These are phyloP conservation scores for Linderniella brevidens DNA, from an alignment of 257 asterid genomes.

Conservation along the genomic window DNA sequence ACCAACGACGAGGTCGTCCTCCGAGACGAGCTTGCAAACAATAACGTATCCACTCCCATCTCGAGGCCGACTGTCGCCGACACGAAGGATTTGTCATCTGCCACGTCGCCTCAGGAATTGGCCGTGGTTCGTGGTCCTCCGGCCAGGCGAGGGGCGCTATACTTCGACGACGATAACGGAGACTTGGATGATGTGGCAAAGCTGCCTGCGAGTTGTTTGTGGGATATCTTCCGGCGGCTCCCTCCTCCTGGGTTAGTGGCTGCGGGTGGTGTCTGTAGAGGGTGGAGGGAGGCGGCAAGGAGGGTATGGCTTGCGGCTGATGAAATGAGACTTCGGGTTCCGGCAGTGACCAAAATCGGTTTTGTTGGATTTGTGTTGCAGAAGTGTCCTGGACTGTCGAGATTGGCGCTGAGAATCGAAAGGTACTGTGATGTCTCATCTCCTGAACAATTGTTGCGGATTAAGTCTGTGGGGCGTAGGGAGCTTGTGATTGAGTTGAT, in stretches of 20 bases:
- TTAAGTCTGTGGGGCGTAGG: constrained; percentile 8
- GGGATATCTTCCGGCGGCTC: constrained; percentile 37
- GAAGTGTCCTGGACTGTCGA: constrained; percentile 54
- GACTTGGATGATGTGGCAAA: constrained; percentile 36
- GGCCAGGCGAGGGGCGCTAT: constrained; percentile 50
- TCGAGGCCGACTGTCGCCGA: constrained; percentile 17
- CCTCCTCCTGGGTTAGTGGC: too few relatives aligned
- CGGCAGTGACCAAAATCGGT: constrained; percentile 62
- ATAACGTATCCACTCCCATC: constrained; percentile 13
- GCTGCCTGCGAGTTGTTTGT: constrained; percentile 43
- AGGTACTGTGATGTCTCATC: too few relatives aligned
- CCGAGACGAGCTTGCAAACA: too few relatives aligned
- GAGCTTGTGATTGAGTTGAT: constrained; percentile 1
- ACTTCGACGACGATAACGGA: constrained; percentile 40
- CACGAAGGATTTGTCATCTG: constrained; percentile 12
- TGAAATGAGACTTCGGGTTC: constrained; percentile 34
- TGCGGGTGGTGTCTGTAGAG: too few relatives aligned
- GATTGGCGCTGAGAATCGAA: too few relatives aligned
- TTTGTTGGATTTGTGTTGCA: constrained; percentile 77
- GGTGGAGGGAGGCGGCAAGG: too few relatives aligned
- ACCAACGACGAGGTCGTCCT: too few relatives aligned
- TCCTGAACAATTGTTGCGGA: too few relatives aligned
- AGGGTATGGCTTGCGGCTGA: too few relatives aligned
- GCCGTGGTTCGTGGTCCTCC: constrained; percentile 17
- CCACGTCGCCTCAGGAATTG: constrained; percentile 17